These are phyloP conservation scores for Picea abies DNA, from an alignment of 83 land plant genomes.

Conservation along the genomic window DNA sequence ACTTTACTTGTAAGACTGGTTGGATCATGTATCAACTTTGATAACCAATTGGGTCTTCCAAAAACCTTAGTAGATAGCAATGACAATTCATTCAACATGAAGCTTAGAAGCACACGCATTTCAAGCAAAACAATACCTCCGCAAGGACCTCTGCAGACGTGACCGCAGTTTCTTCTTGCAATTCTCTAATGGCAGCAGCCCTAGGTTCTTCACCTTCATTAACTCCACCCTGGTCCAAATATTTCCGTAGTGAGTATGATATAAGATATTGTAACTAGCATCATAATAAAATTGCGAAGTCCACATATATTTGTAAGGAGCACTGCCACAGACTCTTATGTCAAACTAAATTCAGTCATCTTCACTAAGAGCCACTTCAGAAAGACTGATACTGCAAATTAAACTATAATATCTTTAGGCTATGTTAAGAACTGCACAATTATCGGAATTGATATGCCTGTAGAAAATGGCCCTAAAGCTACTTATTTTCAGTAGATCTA, in stretches of 20 bases:
- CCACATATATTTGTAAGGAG: neutral
- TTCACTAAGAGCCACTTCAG: neutral
- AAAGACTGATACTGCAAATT: neutral
- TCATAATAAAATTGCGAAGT: constrained; percentile 1
- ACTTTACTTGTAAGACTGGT: neutral
- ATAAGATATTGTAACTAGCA: constrained; percentile 2
- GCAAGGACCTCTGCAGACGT: constrained; percentile 39
- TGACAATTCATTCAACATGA: neutral
- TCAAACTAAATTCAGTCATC: neutral
- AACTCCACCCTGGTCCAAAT: constrained; percentile 52
- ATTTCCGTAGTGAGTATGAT: neutral
- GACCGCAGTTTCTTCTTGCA: constrained; percentile 53
- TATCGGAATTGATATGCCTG: no score
- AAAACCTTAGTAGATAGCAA: neutral
- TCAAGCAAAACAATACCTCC: constrained; percentile 31
- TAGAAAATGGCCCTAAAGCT: no score
- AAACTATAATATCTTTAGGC: neutral
- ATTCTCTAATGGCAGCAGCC: constrained; percentile 46
- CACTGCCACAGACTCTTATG: neutral
- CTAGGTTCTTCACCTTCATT: constrained; percentile 57
- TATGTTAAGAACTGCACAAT: no score
- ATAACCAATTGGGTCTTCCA: neutral
- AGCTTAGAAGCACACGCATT: neutral
- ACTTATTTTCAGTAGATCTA: no score
- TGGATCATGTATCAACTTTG: neutral